phyloP scores from a whole-genome alignment of 345 rosid genomes.

The Dipteronia dyeriana region DNA sequence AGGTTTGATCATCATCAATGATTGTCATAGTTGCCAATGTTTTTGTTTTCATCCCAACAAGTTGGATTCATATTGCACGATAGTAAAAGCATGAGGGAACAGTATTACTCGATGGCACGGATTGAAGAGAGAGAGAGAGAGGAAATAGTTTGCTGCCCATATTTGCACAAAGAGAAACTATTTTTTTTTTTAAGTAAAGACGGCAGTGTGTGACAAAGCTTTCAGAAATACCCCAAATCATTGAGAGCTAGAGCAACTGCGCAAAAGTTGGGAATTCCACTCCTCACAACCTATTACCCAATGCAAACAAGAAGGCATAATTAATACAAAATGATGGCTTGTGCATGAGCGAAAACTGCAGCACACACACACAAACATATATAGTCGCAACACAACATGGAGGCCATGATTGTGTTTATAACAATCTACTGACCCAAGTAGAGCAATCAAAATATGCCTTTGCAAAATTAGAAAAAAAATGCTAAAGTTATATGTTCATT shows the following conservation, averaged over 20 bases:
- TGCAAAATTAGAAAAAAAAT: neutral
- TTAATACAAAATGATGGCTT: neutral
- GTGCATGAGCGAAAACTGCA: neutral
- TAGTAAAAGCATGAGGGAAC: neutral
- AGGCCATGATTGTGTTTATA: neutral
- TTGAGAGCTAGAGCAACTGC: constrained; percentile 88
- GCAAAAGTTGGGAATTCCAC: constrained; percentile 92
- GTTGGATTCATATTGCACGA: neutral
- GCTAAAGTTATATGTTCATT: neutral
- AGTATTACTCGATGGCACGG: neutral
- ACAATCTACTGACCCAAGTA: neutral
- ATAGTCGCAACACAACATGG: neutral
- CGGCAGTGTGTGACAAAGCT: constrained; percentile 2
- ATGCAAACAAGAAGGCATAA: neutral
- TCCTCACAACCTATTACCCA: constrained; percentile 67
- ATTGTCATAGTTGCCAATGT: neutral
- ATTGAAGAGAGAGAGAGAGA: too few relatives aligned
- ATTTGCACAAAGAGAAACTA: neutral
- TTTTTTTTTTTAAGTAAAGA: neutral
- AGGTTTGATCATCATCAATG: neutral
- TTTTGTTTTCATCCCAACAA: neutral
- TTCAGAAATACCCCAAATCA: constrained; percentile 67
- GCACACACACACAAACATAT: neutral
- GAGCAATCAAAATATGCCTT: neutral
- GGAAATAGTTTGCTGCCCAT: neutral